Base-by-base conservation (phyloP, 495 filamentous ascomycete genomes). In the Pyronema domesticum region DNA sequence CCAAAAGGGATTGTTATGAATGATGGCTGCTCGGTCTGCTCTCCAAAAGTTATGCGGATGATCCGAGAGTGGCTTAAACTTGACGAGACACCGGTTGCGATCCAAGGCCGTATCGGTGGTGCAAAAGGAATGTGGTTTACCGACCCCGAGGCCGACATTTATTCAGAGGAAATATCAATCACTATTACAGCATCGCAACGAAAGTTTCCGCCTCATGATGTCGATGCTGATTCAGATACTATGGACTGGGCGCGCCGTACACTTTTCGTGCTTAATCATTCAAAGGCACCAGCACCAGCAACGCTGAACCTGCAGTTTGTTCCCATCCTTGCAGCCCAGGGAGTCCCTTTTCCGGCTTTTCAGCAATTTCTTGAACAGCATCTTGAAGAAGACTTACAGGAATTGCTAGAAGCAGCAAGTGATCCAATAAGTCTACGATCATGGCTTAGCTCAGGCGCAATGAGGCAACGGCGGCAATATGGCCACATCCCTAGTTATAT, bases 61-160 rank as follows among this genome's bases (percentile, higher is more conserved):
- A 74, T 89, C 11, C 73, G 75, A 7, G 70, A 79, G 37, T 60
- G 61, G 2, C 71, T 89, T 37, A 76, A 77, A 0, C 71, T 87
- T 6, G 60, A 70, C 2, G 71, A 73, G 40, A 72, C 80, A 0
- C 86, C 89, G 0, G 82, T 81, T 54, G 77, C 74, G 6, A 82
- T 91, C 49, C 89, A 95, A 68, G 89, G 74, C 9, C 73, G 89
- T 40, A 79, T 96, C 56, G 83, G 80, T 1, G 79, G 83, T 6
- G 85, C 86, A 0, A 95, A 96, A 67, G 91, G 91, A 1, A 69
- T 95, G 42, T 95, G 89, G 89, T 78, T 89, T 68, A 72, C 89
- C 8, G 70, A 74, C 54, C 63, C 64, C 3, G 58, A 53, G 8
- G 61, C 67, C 37, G 62, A 71, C 0, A 69, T 50, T 42, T 17